phyloP scores from a whole-genome alignment of 2,329 filamentous ascomycete species.

The Phialophora tarda region DNA sequence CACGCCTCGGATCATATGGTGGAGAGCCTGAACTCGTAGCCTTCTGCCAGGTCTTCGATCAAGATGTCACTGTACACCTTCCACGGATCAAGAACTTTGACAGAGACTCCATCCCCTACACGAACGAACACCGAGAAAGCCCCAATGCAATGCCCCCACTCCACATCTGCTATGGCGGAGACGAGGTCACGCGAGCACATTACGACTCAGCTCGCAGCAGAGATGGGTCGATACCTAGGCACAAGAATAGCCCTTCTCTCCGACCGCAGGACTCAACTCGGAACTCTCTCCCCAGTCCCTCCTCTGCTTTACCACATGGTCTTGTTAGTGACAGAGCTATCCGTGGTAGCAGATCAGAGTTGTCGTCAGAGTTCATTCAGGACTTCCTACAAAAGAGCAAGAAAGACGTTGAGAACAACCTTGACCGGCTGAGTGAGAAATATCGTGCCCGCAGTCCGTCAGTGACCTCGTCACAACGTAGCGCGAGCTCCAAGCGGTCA shows the following conservation, averaged over 20 bases:
- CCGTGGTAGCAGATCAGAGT: slow-evolving; percentile 34
- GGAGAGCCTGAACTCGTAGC: slow-evolving; percentile 72
- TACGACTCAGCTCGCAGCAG: slow-evolving; percentile 40
- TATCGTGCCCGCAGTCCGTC: slow-evolving; percentile 39
- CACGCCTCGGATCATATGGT: slow-evolving; percentile 65
- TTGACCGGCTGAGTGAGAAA: slow-evolving; percentile 35
- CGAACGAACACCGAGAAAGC: slow-evolving; percentile 33
- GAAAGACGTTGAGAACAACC: slow-evolving; percentile 34
- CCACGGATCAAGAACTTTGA: slow-evolving; percentile 37
- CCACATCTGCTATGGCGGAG: slow-evolving; percentile 41
- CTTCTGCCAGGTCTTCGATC: slow-evolving; percentile 66
- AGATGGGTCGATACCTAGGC: slow-evolving; percentile 36
- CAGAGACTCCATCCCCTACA: slow-evolving; percentile 35
- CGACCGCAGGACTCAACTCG: slow-evolving; percentile 27
- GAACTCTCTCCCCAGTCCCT: slow-evolving; percentile 6
- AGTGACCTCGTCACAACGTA: slow-evolving; percentile 40
- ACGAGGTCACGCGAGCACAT: slow-evolving; percentile 40
- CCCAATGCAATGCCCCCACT: slow-evolving; percentile 26
- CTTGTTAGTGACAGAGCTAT: slow-evolving; percentile 34
- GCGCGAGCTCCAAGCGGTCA: slow-evolving; percentile 40
- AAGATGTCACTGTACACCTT: slow-evolving; percentile 58
- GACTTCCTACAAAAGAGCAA: slow-evolving; percentile 36
- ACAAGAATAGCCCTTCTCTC: slow-evolving; percentile 31
- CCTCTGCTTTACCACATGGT: slow-evolving; percentile 22
- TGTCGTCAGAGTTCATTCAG: slow-evolving; percentile 38